phyloP scores from a whole-genome alignment of 257 asterid species.

The Solanum sejunctum region DNA sequence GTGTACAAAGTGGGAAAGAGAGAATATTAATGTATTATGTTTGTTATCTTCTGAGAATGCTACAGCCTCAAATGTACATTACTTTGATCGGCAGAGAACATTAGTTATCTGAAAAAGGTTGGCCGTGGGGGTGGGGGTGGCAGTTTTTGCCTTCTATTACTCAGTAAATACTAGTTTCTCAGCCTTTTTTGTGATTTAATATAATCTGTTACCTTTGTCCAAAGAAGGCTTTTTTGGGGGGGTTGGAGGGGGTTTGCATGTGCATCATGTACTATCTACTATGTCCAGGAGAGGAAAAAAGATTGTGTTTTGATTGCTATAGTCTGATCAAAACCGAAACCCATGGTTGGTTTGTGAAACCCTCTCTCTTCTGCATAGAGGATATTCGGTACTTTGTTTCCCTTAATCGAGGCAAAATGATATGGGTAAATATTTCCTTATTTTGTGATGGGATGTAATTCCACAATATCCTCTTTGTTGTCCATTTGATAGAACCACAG shows the following conservation, averaged over 20 bases:
- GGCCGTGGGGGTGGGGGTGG: not conserved
- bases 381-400: not conserved
- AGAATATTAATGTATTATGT: not conserved
- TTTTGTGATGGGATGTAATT: not conserved
- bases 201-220: not conserved
- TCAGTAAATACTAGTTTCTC: not conserved
- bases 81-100: not conserved
- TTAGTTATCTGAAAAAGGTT: not conserved
- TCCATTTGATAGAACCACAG: constrained; percentile 60
- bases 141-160: not conserved
- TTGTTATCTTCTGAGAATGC: not conserved
- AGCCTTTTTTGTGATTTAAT: not conserved
- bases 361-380: not conserved
- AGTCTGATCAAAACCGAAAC: not conserved
- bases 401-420: not conserved
- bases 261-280: not conserved
- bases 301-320: not conserved
- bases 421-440: not conserved
- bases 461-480: not conserved
- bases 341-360: not conserved
- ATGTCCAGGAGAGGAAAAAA: not conserved
- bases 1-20: not conserved
- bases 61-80: not conserved
- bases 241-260: not conserved
- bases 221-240: not conserved